phyloP scores from a whole-genome alignment of 2,329 filamentous ascomycete genomes.

The Colletotrichum somersetense region DNA sequence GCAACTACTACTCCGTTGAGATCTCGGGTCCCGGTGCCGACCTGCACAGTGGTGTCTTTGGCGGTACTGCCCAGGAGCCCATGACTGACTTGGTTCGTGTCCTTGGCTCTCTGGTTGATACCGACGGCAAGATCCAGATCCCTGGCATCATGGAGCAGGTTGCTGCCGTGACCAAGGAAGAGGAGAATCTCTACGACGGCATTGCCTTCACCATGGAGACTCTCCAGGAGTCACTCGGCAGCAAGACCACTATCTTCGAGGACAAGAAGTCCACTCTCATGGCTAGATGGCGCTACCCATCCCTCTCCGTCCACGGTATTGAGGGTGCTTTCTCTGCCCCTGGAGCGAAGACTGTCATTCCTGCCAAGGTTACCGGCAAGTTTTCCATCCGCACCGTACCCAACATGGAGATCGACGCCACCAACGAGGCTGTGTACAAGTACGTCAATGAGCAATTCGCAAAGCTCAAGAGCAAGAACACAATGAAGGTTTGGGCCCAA shows the following conservation, averaged over 20 bases:
- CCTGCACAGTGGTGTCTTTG: conserved; percentile 96
- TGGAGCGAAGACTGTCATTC: conserved; percentile 98
- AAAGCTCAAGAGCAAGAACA: conserved; percentile 93
- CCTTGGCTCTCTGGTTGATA: conserved; percentile 86
- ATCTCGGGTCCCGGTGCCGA: conserved; percentile 93
- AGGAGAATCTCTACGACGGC: conserved; percentile 86
- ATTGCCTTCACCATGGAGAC: conserved; percentile 98
- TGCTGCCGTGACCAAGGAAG: conserved; percentile 86
- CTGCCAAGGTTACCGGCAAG: conserved; percentile 97
- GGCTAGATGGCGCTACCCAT: conserved; percentile 96
- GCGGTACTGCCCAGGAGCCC: conserved; percentile 95
- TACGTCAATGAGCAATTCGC: conserved; percentile 88
- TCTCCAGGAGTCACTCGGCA: conserved; percentile 90
- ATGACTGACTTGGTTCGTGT: conserved; percentile 95
- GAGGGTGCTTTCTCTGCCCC: conserved; percentile 95
- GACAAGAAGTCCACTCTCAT: conserved; percentile 95
- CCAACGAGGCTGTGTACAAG: conserved; percentile 86
- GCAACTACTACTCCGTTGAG: conserved; percentile 97
- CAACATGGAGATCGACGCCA: conserved; percentile 93
- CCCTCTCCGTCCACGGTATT: conserved; percentile 91
- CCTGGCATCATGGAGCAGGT: conserved; percentile 96
- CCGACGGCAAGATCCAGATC: conserved; percentile 91
- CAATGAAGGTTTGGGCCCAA: conserved; percentile 81
- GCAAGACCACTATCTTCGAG: conserved; percentile 85
- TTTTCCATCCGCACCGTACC: conserved; percentile 98